phyloP scores from a whole-genome alignment of 169 alveolate species.

The Cryptosporidium tyzzeri region DNA sequence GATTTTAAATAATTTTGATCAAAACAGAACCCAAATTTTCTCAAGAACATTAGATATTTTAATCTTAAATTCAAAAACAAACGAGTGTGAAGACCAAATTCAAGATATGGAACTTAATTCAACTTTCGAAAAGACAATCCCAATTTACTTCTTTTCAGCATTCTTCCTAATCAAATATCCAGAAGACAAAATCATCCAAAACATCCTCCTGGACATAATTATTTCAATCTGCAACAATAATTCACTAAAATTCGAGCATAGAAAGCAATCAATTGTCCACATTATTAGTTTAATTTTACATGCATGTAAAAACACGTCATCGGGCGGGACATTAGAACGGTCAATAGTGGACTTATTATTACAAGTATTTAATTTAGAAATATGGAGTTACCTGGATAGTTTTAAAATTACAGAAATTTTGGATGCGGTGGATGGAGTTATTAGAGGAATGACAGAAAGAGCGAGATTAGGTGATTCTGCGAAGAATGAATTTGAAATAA shows the following conservation, averaged over 20 bases:
- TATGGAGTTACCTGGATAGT: neutral
- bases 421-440: neutral
- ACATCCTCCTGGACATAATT: neutral
- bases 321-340: neutral
- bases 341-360: conserved; percentile 25
- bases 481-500: neutral
- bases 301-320: conserved; percentile 24
- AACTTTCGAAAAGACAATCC: neutral
- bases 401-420: neutral
- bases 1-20: neutral
- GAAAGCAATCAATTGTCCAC: conserved; percentile 23
- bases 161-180: neutral
- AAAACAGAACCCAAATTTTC: neutral
- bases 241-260: neutral
- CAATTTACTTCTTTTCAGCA: conserved; percentile 12
- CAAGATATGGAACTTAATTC: neutral
- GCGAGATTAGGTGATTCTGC: neutral
- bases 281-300: conserved; percentile 14
- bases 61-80: neutral
- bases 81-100: neutral
- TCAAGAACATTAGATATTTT: neutral
- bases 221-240: conserved; percentile 8
- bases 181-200: neutral
- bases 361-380: conserved; percentile 12
- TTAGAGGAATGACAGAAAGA: neutral